Base-by-base conservation (phyloP, 108 stramenopile species). In the Stephanodiscus triporus region DNA sequence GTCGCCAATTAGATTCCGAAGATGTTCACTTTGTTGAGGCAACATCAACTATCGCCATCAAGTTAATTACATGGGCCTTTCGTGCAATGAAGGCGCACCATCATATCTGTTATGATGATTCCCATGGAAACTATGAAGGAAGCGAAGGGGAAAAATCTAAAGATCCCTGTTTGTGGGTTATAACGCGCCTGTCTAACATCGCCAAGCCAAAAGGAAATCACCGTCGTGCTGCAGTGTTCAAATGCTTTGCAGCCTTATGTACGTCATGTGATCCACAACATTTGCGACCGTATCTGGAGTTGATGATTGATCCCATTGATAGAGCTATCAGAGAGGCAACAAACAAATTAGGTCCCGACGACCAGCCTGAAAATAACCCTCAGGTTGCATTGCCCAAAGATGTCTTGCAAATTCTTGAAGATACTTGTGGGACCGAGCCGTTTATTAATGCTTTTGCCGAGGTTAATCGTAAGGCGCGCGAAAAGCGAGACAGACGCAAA, bases 161-260 rank as follows among this genome's bases (percentile, higher is more conserved):
- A 22, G 70, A 92, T 78, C 90, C 91, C 2, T 81, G 88, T 16
- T 55, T 40, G 6, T 91, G 90, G 92, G 57, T 93, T 6, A 67
- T 95, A 75, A 84, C 81, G 17, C 81, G 94, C 23, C 66, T 95
- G 47, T 90, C 91, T 1, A 79, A 90, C 47, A 93, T 91, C 58
- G 91, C 92, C 36, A 95, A 93, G 68, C 80, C 75, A 30, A 87
- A 84, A 74, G 91, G 91, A 32, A 69, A 51, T 24, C 78, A 80
- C 50, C 87, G 92, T 0, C 84, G 95, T 17, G 80, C 88, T 75
- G 81, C 88, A 1, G 69, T 95, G 0, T 95, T 88, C 83, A 93
- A 93, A 66, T 90, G 91, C 54, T 95, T 88, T 80, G 95, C 91
- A 26, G 89, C 95, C 4, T 80, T 95, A 60, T 72, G 81, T 4